Base-by-base conservation (phyloP, 805 yeast genomes). In the Candida germanica region DNA sequence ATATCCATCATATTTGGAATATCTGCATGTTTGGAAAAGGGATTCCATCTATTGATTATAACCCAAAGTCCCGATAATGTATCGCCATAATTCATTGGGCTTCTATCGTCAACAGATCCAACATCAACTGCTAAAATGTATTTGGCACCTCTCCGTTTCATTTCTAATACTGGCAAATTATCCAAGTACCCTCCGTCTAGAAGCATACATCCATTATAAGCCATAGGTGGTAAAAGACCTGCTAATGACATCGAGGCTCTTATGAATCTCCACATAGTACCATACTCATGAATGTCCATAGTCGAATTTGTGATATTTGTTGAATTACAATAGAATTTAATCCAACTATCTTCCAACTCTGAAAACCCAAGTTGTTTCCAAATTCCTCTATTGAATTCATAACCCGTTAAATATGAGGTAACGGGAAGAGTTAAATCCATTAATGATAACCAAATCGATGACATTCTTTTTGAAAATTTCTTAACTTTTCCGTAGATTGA, bases 241-340 rank as follows among this genome's bases (percentile, higher is more conserved):
- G 98, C 98, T 33, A 91, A 68, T 0, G 96, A 83, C 98, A 91
- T 91, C 0, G 96, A 87, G 0, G 98, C 98, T 33, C 98, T 69
- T 30, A 91, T 83, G 48, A 84, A 93, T 44, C 97, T 68, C 98
- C 98, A 91, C 9, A 95, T 89, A 53, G 86, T 87, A 2, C 98
- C 98, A 24, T 82, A 73, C 4, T 87, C 78, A 54, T 91, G 98
- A 18, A 91, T 78, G 49, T 93, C 98, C 95, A 91, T 93, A 15
- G 87, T 77, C 0, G 97, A 89, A 46, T 88, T 85, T 3, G 98
- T 93, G 35, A 91, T 87, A 54, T 91, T 91, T 11, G 98, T 91
- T 1, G 98, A 87, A 54, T 93, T 91, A 51, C 93, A 80, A 54
- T 77, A 91, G 56, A 77, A 91, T 43, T 75, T 80, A 42, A 91